These are phyloP conservation scores for Eucalyptus polybractea DNA, from an alignment of 345 rosid species.

Conservation along the genomic window DNA sequence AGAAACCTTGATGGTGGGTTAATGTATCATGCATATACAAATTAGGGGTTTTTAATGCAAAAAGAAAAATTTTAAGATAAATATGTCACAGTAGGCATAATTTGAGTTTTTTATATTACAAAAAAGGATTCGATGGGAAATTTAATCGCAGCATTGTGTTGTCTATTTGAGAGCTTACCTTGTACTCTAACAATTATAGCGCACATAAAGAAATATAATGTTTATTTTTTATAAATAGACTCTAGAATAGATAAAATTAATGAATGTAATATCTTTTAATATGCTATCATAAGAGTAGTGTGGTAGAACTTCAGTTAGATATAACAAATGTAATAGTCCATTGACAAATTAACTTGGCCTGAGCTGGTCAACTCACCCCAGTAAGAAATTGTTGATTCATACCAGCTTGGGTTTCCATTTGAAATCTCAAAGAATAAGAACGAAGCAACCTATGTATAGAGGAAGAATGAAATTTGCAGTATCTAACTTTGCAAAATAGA, in stretches of 20 bases:
- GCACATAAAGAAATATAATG: neutral
- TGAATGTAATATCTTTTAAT: neutral
- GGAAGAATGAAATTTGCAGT: neutral
- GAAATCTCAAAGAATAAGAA: neutral
- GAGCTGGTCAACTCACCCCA: neutral
- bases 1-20: neutral
- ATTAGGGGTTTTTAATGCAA: neutral
- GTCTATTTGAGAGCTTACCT: neutral
- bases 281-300: neutral
- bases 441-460: neutral
- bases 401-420: fast-evolving
- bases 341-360: neutral
- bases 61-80: neutral
- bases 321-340: neutral
- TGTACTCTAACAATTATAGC: neutral
- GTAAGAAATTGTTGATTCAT: neutral
- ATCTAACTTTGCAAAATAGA: neutral
- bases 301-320: neutral
- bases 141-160: neutral
- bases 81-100: neutral
- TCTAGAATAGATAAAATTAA: too few relatives aligned
- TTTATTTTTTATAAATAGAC: too few relatives aligned
- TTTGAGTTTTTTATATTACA: neutral
- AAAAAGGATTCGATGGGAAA: neutral
- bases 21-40: neutral